Base-by-base conservation (phyloP, 2,329 filamentous ascomycete genomes). In the Cercospora beticola region DNA sequence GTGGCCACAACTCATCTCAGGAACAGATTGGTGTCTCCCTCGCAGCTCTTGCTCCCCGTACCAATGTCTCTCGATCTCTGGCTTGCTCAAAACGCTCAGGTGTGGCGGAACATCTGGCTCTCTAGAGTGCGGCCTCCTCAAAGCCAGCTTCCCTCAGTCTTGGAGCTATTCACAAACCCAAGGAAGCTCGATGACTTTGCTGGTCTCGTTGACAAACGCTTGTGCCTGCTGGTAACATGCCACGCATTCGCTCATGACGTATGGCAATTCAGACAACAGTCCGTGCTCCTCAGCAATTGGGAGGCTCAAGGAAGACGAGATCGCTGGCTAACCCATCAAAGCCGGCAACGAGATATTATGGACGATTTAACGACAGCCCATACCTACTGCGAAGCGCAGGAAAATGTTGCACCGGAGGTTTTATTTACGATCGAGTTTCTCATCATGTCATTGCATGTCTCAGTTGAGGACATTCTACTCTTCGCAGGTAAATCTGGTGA, bases 401-500 rank as follows among this genome's bases (percentile, higher is more conserved):
- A 49, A 4, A 61, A 54, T 2, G 65, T 66, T 77, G 57, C 78
- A 81, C 72, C 65, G 1, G 57, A 74, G 66, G 72, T 73, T 26
- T 68, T 63, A 26, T 70, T 71, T 61, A 76, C 86, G 0, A 79
- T 84, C 0, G 79, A 83, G 69, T 80, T 89, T 1, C 81, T 89
- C 10, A 80, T 87, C 67, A 85, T 90, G 82, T 85, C 89, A 71
- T 80, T 90, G 7, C 85, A 90, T 73, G 83, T 88, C 21, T 86
- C 86, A 0, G 79, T 90, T 3, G 85, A 88, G 69, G 88, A 90
- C 66, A 79, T 90, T 18, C 87, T 90, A 73, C 81, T 88, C 2
- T 90, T 90, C 72, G 85, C 87, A 0, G 89, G 89, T 3, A 88
- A 88, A 65, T 87, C 88, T 66, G 88, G 87, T 21, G 85, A 88